Conservation (phyloP, 2,329 filamentous ascomycete species). For the Cladophialophora chaetospira region DNA sequence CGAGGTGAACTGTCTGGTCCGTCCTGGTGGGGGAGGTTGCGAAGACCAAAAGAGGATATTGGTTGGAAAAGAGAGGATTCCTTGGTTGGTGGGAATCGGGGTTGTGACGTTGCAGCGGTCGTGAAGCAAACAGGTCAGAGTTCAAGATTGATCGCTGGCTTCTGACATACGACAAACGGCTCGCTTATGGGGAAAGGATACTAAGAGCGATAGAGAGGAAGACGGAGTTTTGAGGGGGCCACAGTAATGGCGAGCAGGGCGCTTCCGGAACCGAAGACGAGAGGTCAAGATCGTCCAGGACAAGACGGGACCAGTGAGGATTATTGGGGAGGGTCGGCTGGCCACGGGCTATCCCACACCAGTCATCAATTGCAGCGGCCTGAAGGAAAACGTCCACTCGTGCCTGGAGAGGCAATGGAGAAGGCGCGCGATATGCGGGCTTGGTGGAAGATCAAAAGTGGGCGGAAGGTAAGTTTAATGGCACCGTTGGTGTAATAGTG, state of each 20-base stretch:
- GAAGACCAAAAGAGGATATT: constrained; percentile 15
- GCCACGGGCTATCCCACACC: constrained; percentile 15
- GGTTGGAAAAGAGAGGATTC: constrained; percentile 10
- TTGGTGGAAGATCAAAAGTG: constrained; percentile 33
- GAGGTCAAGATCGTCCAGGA: constrained; percentile 22
- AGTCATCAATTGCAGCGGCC: constrained; percentile 9
- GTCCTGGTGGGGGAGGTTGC: constrained; percentile 13
- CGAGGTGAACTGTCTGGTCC: constrained; percentile 10
- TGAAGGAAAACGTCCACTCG: constrained; percentile 11
- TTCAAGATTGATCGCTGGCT: constrained; percentile 12
- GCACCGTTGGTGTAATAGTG: constrained; percentile 15
- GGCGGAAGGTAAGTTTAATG: constrained; percentile 29
- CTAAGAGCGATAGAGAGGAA: constrained; percentile 12
- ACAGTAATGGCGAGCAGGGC: constrained; percentile 15
- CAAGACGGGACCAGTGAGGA: background rate
- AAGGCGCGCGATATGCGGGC: constrained; percentile 26
- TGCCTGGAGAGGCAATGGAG: constrained; percentile 15
- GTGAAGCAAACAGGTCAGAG: constrained; percentile 14
- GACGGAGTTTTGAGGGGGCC: constrained; percentile 13
- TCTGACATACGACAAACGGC: constrained; percentile 20
- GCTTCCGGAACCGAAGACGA: constrained; percentile 23
- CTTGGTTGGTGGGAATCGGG: constrained; percentile 13
- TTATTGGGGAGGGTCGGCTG: constrained; percentile 12
- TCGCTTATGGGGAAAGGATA: constrained; percentile 15
- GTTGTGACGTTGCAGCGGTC: constrained; percentile 27